Evolutionary conservation across 345 rosid genomes (phyloP), one percentile per base, ranked within the genome.

Genomic region (Eucalyptus sp.): DNA sequence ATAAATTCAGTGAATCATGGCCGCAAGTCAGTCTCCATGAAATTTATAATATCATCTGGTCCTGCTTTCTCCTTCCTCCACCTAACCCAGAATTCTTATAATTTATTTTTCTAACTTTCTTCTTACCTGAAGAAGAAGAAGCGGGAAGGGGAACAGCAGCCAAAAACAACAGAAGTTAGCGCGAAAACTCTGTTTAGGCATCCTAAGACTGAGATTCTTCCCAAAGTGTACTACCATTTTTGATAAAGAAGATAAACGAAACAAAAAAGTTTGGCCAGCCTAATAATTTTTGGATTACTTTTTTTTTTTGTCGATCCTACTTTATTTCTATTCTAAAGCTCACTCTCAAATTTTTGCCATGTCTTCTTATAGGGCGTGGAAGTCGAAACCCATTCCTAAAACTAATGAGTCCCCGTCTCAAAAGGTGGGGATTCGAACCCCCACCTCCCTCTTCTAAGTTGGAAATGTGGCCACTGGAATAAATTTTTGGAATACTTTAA

Each of bases 261-360:
- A 20, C 58, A 52, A 0, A 18, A 52, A 20, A 52, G 58, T 52
- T 52, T 20, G 0, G 58, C 8, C 4, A 20, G 58, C 8, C 2
- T 8, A 52, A 52, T 18, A 52, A 52, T 52, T 52, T 8, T 20
- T 52, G 10, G 10, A 52, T 8, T 52, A 52, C 2, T 52, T 41
- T 41, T 52, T 41, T 41, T 41, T 41, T 41, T 41, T 41, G 5
- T 41, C 41, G 1, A 5, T 41, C 41, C 41, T 41, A 41, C 41
- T 4, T 4, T 41, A 41, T 1, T 41, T 5, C 1, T 41, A 41
- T 41, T 41, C 5, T 41, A 41, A 41, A 4, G 1, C 41, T 5
- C 5, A 41, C 41, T 41, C 41, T 41, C 5, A 5, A 5, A 41
- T 5, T 41, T 41, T 41, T 5, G 5, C 41, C 41, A 33, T 33